phyloP scores from a whole-genome alignment of 2,329 filamentous ascomycete species.

The Botryotinia convoluta region DNA sequence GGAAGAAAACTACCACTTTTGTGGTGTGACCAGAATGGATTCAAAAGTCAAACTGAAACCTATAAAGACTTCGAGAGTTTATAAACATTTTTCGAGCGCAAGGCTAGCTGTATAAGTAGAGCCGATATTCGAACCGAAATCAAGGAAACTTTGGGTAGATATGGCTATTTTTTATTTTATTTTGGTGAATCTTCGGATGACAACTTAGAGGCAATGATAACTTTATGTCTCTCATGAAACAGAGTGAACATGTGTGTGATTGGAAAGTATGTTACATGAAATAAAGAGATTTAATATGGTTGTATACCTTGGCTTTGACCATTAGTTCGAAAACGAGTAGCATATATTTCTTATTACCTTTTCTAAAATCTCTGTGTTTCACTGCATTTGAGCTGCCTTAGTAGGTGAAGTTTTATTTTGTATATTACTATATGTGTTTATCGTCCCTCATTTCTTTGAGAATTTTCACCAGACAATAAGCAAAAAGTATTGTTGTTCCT shows the following conservation, averaged over 20 bases:
- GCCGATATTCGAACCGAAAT: not conserved
- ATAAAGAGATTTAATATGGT: too few species aligned
- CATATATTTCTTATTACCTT: too few species aligned
- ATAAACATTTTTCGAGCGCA: not conserved
- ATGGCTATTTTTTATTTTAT: not conserved
- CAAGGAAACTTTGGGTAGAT: not conserved
- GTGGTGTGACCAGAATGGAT: not conserved
- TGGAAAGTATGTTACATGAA: too few species aligned
- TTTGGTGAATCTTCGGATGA: not conserved
- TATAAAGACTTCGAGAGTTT: not conserved
- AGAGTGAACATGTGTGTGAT: too few species aligned
- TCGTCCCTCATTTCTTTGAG: too few species aligned
- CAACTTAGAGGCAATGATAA: not conserved
- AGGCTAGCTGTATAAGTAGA: not conserved
- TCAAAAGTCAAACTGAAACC: not conserved
- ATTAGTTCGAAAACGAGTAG: too few species aligned
- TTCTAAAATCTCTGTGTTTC: not conserved
- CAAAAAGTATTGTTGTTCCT: not conserved
- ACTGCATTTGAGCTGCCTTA: not conserved
- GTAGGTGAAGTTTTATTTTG: not conserved
- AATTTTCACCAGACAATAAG: too few species aligned
- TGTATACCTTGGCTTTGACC: too few species aligned
- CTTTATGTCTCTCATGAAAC: too few species aligned
- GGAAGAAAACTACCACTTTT: not conserved
- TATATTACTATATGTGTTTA: not conserved